A percentile compares a stretch with the other conserved stretches of the same genome.
phyloP scores from a whole-genome alignment of 2,329 filamentous ascomycete species.

The Tricladium varicosporioides region DNA sequence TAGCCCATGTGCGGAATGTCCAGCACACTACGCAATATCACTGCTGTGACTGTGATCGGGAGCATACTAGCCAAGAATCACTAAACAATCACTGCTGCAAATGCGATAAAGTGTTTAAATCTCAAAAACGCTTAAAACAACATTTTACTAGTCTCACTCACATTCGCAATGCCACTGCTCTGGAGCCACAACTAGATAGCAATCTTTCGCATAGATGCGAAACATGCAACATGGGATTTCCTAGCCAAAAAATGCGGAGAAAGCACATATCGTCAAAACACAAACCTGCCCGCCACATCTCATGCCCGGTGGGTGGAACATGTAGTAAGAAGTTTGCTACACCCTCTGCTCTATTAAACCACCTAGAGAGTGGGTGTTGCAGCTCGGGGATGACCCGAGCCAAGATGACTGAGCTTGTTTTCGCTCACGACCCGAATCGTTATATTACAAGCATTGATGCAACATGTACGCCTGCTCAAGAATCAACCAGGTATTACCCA shows the following conservation, averaged over 20 bases:
- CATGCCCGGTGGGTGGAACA: neutral
- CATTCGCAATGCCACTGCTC: neutral
- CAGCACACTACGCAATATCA: neutral
- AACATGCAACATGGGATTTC: neutral
- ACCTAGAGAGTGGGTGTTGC: neutral
- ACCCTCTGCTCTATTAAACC: neutral
- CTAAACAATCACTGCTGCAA: neutral
- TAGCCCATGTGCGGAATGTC: neutral
- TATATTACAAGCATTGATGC: too few relatives aligned
- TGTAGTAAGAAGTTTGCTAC: slow-evolving; percentile 1
- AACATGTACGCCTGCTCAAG: too few relatives aligned
- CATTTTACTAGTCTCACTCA: neutral
- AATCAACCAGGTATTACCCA: too few relatives aligned
- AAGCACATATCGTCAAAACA: neutral
- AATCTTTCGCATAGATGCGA: neutral
- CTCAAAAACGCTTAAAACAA: neutral
- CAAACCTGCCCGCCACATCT: neutral
- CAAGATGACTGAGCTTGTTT: too few relatives aligned
- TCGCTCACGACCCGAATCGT: too few relatives aligned
- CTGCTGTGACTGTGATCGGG: neutral
- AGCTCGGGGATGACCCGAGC: too few relatives aligned
- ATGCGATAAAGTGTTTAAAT: neutral
- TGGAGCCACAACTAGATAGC: neutral
- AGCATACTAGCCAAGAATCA: neutral
- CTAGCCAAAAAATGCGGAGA: neutral